Conservation (phyloP, 2,329 filamentous ascomycete genomes). For the Epichloe baconii region DNA sequence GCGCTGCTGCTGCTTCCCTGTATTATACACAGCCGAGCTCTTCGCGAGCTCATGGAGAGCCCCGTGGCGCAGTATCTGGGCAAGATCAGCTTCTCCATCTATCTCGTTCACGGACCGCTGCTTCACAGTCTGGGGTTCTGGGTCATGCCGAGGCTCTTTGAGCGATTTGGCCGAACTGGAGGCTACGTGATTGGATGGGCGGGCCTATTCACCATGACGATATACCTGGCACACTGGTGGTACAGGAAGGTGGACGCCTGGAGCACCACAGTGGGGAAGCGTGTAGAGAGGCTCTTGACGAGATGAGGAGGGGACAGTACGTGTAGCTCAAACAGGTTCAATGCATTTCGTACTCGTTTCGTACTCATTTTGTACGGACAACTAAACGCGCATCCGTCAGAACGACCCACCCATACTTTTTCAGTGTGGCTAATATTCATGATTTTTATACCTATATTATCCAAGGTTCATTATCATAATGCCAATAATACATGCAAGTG, state of each 20-base stretch:
- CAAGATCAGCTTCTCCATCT: slow-evolving; percentile 27
- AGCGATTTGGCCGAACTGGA: slow-evolving; percentile 17
- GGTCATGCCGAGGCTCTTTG: slow-evolving; percentile 31
- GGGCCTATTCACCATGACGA: slow-evolving; percentile 16
- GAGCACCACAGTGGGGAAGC: slow-evolving; percentile 24
- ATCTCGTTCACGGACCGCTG: slow-evolving; percentile 39
- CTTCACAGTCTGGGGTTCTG: slow-evolving; percentile 48
- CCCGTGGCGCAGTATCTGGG: slow-evolving; percentile 24
- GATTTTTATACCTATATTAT: no score
- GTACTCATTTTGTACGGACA: no score
- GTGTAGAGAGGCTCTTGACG: slow-evolving; percentile 15
- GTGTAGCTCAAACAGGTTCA: no score
- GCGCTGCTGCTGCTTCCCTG: slow-evolving; percentile 24
- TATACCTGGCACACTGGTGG: slow-evolving; percentile 24
- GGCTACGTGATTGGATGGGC: slow-evolving; percentile 22
- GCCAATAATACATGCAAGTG: no score
- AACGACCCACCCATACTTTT: no score
- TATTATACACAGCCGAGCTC: slow-evolving; percentile 19
- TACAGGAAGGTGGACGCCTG: slow-evolving; percentile 22
- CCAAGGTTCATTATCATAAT: no score
- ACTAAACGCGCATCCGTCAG: no score
- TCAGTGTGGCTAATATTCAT: no score
- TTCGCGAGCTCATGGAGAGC: slow-evolving; percentile 18
- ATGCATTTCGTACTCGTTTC: no score
- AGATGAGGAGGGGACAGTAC: not conserved